Evolutionary conservation across 192 early-diverging fungal genomes (phyloP).

Genomic region (Gonapodya prolifera): DNA sequence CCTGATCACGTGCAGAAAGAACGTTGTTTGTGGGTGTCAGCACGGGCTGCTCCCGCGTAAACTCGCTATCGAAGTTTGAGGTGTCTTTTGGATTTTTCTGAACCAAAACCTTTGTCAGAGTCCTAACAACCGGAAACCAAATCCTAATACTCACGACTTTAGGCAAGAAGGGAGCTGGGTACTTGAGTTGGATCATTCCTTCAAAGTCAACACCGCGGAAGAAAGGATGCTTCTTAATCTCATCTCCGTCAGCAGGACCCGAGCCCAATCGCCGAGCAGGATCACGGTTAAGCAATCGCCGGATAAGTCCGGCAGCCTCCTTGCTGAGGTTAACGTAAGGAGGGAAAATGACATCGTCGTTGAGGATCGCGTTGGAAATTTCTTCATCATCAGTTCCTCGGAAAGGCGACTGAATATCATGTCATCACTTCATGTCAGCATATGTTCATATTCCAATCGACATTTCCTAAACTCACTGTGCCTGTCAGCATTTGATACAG

Average conservation of each 20-base stretch:
- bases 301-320: constrained; percentile 83
- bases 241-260: constrained; percentile 71
- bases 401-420: constrained; percentile 90
- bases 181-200: constrained; percentile 75
- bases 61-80: constrained; percentile 98
- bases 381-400: constrained; percentile 92
- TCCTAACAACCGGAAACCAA: background rate
- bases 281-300: constrained; percentile 81
- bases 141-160: constrained; percentile 47
- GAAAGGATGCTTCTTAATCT: constrained; percentile 89
- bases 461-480: constrained; percentile 13
- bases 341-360: constrained; percentile 90
- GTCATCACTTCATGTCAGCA: background rate
- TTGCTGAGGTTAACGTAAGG: constrained; percentile 66
- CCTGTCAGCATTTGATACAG: constrained; percentile 89
- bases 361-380: constrained; percentile 94
- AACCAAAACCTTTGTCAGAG: constrained; percentile 1
- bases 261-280: constrained; percentile 74
- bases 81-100: constrained; percentile 63
- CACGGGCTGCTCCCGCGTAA: constrained; percentile 86
- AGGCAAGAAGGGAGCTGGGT: constrained; percentile 84
- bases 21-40: constrained; percentile 83
- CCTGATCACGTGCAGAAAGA: constrained; percentile 68
- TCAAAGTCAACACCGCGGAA: constrained; percentile 95
- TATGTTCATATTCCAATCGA: constrained; percentile 7